Percentiles rank a stretch among this genome's conserved stretches.
Conservation (phyloP, 139 green algal genomes). For the Chlorella sp. region DNA sequence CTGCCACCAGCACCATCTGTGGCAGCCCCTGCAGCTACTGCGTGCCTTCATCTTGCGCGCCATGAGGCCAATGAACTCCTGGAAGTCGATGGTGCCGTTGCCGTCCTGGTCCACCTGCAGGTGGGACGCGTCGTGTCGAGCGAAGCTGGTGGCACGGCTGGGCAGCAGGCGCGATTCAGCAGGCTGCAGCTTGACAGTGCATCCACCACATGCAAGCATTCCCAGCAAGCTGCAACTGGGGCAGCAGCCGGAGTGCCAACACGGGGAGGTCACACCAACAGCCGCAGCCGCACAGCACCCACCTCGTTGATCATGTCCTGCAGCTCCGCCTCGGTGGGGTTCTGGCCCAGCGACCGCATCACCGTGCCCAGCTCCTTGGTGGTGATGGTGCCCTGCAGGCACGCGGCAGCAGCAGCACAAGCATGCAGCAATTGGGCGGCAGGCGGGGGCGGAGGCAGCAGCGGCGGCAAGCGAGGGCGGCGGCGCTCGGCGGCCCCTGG, state of each 20-base stretch:
- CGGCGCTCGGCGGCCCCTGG: background rate
- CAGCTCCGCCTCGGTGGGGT: slow-evolving; percentile 99
- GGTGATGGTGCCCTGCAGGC: slow-evolving; percentile 85
- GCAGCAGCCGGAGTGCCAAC: no score
- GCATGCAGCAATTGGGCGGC: background rate
- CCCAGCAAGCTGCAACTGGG: no score
- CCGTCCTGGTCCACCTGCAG: slow-evolving; percentile 90
- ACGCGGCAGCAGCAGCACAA: background rate
- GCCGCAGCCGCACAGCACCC: no score
- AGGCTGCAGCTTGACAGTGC: no score
- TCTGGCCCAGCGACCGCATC: slow-evolving; percentile 99
- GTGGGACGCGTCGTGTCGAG: no score
- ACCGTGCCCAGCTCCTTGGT: slow-evolving; percentile 99
- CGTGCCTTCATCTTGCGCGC: slow-evolving; percentile 98
- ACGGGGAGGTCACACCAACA: no score
- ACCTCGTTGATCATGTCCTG: slow-evolving; percentile 99
- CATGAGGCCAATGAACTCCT: slow-evolving; percentile 99
- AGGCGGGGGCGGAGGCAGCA: background rate
- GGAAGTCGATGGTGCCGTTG: slow-evolving; percentile 99
- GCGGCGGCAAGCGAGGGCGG: background rate
- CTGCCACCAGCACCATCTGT: no score
- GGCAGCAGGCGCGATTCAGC: no score
- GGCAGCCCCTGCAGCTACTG: no score
- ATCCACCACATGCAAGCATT: no score
- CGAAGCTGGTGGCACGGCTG: no score